Conservation (phyloP, 495 filamentous ascomycete genomes). For the Xylaria intraflava region DNA sequence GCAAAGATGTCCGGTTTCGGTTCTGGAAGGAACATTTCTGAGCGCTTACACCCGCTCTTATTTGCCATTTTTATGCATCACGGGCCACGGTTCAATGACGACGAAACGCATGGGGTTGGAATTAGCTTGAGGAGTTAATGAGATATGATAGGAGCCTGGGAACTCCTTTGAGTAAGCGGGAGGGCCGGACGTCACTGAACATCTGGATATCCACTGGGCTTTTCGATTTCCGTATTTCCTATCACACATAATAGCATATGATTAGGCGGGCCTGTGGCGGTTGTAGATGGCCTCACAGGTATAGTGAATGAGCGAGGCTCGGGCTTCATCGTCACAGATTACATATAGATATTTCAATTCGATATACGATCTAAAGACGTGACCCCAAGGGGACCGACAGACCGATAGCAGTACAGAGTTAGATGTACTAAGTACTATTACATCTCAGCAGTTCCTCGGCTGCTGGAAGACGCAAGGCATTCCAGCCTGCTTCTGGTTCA, state of each 20-base stretch:
- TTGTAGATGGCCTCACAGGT: conserved; percentile 6
- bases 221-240: background rate
- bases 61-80: conserved; percentile 10
- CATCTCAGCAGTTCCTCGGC: no score
- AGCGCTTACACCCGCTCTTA: conserved; percentile 8
- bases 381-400: no score
- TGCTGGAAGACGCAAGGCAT: no score
- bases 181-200: background rate
- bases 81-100: background rate
- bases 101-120: background rate
- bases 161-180: background rate
- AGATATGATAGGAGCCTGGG: background rate
- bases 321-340: conserved; percentile 4
- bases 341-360: background rate
- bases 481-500: no score
- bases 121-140: background rate
- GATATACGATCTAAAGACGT: background rate
- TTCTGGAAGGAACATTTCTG: conserved; percentile 98
- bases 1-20: conserved; percentile 77
- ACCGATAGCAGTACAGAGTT: no score
- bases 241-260: background rate
- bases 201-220: background rate
- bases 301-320: background rate
- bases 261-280: background rate
- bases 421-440: no score